Evolutionary conservation across 306 rosid genomes (phyloP).

Genomic region (Mimosa pudica): DNA sequence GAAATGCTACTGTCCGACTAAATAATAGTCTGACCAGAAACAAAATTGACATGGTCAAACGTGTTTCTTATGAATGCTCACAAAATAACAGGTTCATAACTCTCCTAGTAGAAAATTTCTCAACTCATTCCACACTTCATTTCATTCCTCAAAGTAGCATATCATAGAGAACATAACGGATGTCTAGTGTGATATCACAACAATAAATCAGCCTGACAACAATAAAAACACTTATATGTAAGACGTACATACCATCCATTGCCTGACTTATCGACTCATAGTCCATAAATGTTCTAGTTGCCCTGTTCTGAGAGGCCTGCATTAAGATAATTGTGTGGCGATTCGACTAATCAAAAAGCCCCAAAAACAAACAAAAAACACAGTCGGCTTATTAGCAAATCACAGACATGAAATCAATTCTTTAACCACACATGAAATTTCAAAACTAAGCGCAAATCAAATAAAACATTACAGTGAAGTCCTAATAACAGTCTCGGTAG

Average conservation of each 20-base stretch:
- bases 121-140: neutral
- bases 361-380: slow-evolving; percentile 11
- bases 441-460: slow-evolving; percentile 10
- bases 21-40: slow-evolving; percentile 3
- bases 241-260: slow-evolving; percentile 86
- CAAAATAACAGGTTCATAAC: neutral
- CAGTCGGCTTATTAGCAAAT: slow-evolving; percentile 12
- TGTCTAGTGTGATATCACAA: neutral
- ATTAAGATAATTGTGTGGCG: slow-evolving; percentile 90
- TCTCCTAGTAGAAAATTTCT: neutral
- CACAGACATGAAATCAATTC: neutral
- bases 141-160: slow-evolving; percentile 9
- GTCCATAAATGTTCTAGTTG: slow-evolving; percentile 94
- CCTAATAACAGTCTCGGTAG: no score
- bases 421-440: neutral
- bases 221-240: neutral
- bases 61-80: neutral
- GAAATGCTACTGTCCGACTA: neutral
- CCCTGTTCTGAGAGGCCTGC: slow-evolving; percentile 85
- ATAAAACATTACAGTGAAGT: no score
- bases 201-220: neutral
- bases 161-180: slow-evolving; percentile 2
- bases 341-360: slow-evolving; percentile 64
- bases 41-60: neutral
- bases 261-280: slow-evolving; percentile 83